These are phyloP conservation scores for Fusarium poae DNA, from an alignment of 2,329 filamentous ascomycete species.

Conservation along the genomic window DNA sequence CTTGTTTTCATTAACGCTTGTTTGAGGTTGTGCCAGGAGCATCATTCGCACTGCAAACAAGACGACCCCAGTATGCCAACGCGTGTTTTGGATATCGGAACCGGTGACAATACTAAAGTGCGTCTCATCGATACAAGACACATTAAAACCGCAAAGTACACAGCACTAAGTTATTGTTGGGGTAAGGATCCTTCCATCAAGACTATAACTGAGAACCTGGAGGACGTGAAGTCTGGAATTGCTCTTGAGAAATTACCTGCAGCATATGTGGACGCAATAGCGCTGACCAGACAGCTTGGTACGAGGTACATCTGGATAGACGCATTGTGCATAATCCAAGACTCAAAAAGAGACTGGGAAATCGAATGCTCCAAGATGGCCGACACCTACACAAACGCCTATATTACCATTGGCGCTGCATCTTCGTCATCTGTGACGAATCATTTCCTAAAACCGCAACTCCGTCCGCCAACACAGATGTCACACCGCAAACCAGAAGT, in stretches of 20 bases:
- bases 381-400: slow-evolving; percentile 32
- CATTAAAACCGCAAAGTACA: slow-evolving; percentile 4
- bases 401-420: slow-evolving; percentile 37
- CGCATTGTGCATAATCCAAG: slow-evolving; percentile 39
- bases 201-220: slow-evolving; percentile 8
- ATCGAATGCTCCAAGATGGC: slow-evolving; percentile 36
- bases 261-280: slow-evolving; percentile 25
- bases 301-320: slow-evolving; percentile 40
- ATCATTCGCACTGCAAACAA: slow-evolving; percentile 17
- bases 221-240: slow-evolving; percentile 19
- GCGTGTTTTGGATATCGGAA: slow-evolving; percentile 32
- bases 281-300: slow-evolving; percentile 15
- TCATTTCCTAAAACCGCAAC: slow-evolving; percentile 25
- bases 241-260: slow-evolving; percentile 18
- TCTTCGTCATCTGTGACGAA: slow-evolving; percentile 26
- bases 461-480: not conserved
- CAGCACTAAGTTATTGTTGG: slow-evolving; percentile 44
- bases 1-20: slow-evolving; percentile 29
- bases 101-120: not conserved
- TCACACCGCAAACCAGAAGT: not conserved
- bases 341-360: slow-evolving; percentile 34
- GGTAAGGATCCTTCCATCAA: slow-evolving; percentile 14
- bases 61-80: slow-evolving; percentile 12
- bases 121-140: slow-evolving; percentile 12
- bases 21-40: slow-evolving; percentile 13